Base-by-base conservation (phyloP, 2,329 filamentous ascomycete species). In the Colletotrichum siamense region DNA sequence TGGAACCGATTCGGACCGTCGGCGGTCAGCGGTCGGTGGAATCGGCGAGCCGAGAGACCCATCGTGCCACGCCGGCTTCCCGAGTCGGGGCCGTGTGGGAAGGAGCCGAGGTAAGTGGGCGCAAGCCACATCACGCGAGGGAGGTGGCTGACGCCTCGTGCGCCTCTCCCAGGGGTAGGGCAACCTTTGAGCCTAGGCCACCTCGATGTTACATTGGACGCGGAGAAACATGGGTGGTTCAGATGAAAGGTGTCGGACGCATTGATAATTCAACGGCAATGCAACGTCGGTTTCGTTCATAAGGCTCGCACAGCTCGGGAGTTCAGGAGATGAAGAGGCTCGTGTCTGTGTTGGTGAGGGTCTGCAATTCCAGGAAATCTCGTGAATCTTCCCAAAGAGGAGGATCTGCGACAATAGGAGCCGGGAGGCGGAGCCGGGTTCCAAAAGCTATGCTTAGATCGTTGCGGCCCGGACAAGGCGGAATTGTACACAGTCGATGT, bases 391-490 rank as follows among this genome's bases (percentile, higher is more conserved):
- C 74, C 74, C 32, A 64, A 76, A 76, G 52, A 62, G 70, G 73
- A 73, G 22, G 73, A 73, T 73, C 39, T 76, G 74, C 74, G 70
- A 69, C 44, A 64, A 59, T 16, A 65, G 44, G 26, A 73, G 70
- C 59, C 70, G 70, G 74, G 44, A 73, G 57, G 64, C 34, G 70
- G 73, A 73, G 73, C 59, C 64, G 70, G 70, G 66, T 18, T 62
- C 39, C 68, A 44, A 73, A 73, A 28, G 64, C 70, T 39, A 49
- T 69, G 64, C 64, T 73, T 52, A 44, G 34, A 69, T 55, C 44
- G 70, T 30, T 26, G 34, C 22, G 57, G 44, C 26, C 28, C 28
- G 44, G 39, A 36, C 36, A 65, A 22, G 59, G 64, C 39, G 66
- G 26, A 22, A 52, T 30, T 32, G 57, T n/a, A 49, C 9, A 44